Conservation (phyloP, 106 monocot species). For the Apostasia ramifera region DNA sequence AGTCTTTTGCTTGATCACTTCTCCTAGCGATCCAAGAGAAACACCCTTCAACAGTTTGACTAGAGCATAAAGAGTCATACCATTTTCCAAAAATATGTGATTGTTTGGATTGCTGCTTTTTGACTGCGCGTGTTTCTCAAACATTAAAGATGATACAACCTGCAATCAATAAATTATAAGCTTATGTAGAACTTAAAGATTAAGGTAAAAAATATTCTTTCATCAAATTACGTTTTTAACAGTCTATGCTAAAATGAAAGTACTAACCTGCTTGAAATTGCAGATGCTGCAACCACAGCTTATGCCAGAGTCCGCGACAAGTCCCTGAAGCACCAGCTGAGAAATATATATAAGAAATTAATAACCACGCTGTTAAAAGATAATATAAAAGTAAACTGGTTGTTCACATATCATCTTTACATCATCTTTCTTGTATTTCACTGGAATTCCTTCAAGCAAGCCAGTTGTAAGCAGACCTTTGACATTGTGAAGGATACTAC, state of each 20-base stretch:
- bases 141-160: conserved; percentile 39
- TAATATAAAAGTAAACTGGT: not conserved
- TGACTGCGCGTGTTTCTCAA: conserved; percentile 49
- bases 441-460: conserved; percentile 34
- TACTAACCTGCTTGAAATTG: too few relatives aligned
- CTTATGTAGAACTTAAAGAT: too few relatives aligned
- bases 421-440: conserved; percentile 36
- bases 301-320: not conserved
- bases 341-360: not conserved
- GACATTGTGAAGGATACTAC: conserved; percentile 7
- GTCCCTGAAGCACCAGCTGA: not conserved
- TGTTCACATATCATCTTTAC: conserved; percentile 2
- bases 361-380: not conserved
- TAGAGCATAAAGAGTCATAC: conserved; percentile 33
- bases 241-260: not conserved
- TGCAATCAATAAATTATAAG: conserved; percentile 1
- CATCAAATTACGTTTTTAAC: too few relatives aligned
- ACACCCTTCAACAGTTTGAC: conserved; percentile 10
- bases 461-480: conserved; percentile 38
- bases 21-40: conserved; percentile 16
- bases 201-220: too few relatives aligned
- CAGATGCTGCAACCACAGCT: too few relatives aligned
- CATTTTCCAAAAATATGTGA: conserved; percentile 49
- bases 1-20: conserved; percentile 18
- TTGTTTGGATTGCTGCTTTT: conserved; percentile 42